Conservation (phyloP, 805 yeast species). For the Komagataella pseudopastoris region DNA sequence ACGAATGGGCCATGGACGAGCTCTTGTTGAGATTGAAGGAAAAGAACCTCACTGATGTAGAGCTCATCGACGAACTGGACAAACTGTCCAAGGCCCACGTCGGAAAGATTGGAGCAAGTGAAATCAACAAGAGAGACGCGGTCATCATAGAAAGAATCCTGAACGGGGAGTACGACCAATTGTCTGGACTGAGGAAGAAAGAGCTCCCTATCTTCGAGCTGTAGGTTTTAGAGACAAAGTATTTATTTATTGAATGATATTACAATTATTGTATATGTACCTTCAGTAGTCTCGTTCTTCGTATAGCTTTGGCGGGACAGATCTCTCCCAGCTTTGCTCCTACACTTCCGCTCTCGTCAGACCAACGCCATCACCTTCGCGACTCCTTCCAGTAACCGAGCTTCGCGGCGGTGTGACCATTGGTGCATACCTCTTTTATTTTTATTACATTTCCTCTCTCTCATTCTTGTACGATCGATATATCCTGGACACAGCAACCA, state of each 20-base stretch:
- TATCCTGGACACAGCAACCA: neutral
- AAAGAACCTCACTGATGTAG: slow-evolving; percentile 41
- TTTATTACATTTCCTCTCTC: neutral
- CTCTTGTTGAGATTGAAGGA: slow-evolving; percentile 66
- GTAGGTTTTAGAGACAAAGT: neutral
- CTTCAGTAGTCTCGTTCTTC: neutral
- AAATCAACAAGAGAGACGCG: slow-evolving; percentile 53
- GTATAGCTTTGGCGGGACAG: neutral
- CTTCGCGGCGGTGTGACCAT: neutral
- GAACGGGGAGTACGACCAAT: slow-evolving; percentile 72
- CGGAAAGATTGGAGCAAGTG: slow-evolving; percentile 17
- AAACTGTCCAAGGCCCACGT: slow-evolving; percentile 18
- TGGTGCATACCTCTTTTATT: neutral
- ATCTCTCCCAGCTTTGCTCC: neutral
- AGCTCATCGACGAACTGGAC: slow-evolving; percentile 29
- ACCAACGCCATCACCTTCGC: neutral
- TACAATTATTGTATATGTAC: neutral
- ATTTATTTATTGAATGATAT: neutral
- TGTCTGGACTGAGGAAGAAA: slow-evolving; percentile 43
- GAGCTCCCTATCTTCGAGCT: slow-evolving; percentile 1
- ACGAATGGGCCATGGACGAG: slow-evolving; percentile 79
- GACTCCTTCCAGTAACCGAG: neutral
- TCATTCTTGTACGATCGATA: neutral
- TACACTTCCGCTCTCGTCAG: neutral
- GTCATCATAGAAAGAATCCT: slow-evolving; percentile 70